Conservation (phyloP, 345 rosid species). For the Arabidopsis arenosa region DNA sequence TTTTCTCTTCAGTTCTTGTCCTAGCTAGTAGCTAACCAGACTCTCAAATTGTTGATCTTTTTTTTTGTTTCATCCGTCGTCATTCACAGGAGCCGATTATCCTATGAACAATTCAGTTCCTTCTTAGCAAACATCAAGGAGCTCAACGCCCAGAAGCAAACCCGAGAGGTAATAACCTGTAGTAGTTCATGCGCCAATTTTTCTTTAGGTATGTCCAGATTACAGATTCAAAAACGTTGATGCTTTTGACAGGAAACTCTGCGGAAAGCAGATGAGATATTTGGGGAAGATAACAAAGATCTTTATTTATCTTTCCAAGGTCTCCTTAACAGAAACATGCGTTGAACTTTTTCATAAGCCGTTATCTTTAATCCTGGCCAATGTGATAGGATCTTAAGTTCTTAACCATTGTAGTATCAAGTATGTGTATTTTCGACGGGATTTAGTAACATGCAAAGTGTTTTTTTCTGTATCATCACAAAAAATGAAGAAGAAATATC, state of each 20-base stretch:
- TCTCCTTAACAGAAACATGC: conserved; percentile 71
- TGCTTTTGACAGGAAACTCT: conserved; percentile 78
- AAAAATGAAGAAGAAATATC: neutral
- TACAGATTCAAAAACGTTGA: neutral
- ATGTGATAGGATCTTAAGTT: conserved; percentile 6
- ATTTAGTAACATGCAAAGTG: conserved; percentile 18
- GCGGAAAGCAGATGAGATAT: conserved; percentile 91
- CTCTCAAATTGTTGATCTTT: conserved; percentile 11
- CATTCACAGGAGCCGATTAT: conserved; percentile 76
- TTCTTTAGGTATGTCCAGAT: neutral
- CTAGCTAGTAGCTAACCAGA: neutral
- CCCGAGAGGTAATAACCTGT: conserved; percentile 68
- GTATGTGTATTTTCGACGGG: conserved; percentile 21
- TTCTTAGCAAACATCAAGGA: conserved; percentile 93
- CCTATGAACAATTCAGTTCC: conserved; percentile 94
- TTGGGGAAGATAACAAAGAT: conserved; percentile 90
- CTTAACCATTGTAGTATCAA: conserved; percentile 12
- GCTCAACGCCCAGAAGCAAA: conserved; percentile 92
- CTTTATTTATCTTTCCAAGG: conserved; percentile 83
- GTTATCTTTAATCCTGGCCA: conserved; percentile 15
- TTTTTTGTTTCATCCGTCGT: conserved; percentile 1
- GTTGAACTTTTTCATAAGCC: conserved; percentile 38
- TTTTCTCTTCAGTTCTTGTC: conserved; percentile 14
- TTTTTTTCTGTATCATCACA: neutral
- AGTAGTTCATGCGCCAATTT: neutral